A percentile compares a stretch with the other conserved stretches of the same genome.
These are phyloP conservation scores for Darksidea phi DNA, from an alignment of 495 filamentous ascomycete species.

Conservation along the genomic window DNA sequence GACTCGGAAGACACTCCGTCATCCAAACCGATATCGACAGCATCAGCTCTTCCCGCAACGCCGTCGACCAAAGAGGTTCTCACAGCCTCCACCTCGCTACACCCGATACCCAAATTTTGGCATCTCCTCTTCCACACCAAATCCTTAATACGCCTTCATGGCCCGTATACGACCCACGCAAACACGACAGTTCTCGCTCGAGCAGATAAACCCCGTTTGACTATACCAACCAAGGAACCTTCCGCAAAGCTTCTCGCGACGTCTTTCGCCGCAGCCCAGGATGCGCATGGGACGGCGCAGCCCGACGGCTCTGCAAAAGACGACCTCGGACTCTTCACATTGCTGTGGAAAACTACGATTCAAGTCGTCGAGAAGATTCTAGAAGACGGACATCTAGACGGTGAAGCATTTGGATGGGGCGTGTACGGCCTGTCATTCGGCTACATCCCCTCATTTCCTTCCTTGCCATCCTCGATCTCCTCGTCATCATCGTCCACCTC, in stretches of 20 bases:
- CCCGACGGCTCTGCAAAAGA: neutral
- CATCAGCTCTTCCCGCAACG: neutral
- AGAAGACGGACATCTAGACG: neutral
- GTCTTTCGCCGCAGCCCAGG: neutral
- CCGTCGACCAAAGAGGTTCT: neutral
- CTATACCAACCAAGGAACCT: neutral
- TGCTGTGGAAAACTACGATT: neutral
- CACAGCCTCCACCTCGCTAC: neutral
- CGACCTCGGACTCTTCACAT: neutral
- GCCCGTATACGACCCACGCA: neutral
- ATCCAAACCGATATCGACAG: neutral
- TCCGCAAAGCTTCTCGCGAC: neutral
- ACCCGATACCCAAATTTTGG: neutral
- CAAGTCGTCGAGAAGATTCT: neutral
- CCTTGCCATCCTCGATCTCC: too few relatives aligned
- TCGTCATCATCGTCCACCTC: too few relatives aligned
- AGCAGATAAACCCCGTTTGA: neutral
- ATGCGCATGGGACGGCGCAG: neutral
- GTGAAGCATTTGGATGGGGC: neutral
- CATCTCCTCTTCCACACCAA: neutral
- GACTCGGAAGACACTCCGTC: neutral
- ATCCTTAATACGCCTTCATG: neutral
- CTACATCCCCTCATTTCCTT: neutral
- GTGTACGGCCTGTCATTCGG: neutral
- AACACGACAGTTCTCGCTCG: neutral